Evolutionary conservation across 495 filamentous ascomycete genomes (phyloP).

Genomic region (Aspergillus steynii): DNA sequence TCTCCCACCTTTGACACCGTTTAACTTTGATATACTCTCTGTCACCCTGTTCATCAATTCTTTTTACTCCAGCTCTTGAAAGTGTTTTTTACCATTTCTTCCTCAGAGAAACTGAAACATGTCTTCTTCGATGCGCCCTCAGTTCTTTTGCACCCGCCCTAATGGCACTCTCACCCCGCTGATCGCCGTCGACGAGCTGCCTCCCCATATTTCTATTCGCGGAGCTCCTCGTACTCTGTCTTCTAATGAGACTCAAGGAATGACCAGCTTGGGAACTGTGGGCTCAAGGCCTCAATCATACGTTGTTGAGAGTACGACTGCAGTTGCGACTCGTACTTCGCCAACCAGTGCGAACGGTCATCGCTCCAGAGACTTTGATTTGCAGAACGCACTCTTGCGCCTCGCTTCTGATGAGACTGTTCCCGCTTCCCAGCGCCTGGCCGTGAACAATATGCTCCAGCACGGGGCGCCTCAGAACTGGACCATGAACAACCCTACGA

Average conservation of each 20-base stretch:
- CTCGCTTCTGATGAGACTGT: constrained; percentile 27
- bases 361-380: constrained; percentile 22
- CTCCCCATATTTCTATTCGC: constrained; percentile 35
- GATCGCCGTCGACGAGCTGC: constrained; percentile 65
- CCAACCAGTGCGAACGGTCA: constrained; percentile 7
- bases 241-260: constrained; percentile 41
- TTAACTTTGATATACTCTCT: constrained; percentile 2
- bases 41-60: constrained; percentile 3
- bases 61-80: constrained; percentile 1
- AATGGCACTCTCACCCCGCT: constrained; percentile 62
- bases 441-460: constrained; percentile 24
- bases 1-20: constrained; percentile 9
- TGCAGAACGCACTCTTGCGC: constrained; percentile 24
- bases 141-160: constrained; percentile 58
- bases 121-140: constrained; percentile 33
- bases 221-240: constrained; percentile 36
- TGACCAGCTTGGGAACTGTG: constrained; percentile 46
- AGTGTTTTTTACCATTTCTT: not conserved
- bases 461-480: constrained; percentile 19
- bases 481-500: constrained; percentile 11
- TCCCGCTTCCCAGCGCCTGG: constrained; percentile 23
- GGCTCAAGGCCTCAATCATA: constrained; percentile 31
- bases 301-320: constrained; percentile 31
- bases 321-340: constrained; percentile 14
- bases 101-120: constrained; percentile 15